Percentiles rank a stretch among this genome's conserved stretches.
These are phyloP conservation scores for Puccinia hordei DNA, from an alignment of 1,284 basidiomycete species.

Conservation along the genomic window DNA sequence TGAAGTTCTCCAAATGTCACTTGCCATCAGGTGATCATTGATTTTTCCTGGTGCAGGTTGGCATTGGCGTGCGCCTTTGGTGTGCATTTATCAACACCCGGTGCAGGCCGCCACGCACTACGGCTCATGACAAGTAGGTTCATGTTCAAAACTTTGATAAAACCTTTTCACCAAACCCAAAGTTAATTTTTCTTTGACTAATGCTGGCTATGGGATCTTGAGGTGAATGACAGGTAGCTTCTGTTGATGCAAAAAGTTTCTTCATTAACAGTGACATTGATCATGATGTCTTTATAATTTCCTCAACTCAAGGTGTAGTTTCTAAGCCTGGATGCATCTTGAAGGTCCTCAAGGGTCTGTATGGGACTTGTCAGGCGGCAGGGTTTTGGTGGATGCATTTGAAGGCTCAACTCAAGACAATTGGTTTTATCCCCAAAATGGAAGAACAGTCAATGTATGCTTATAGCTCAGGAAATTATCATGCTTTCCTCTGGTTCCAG, in stretches of 20 bases:
- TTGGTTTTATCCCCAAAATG: constrained; percentile 13
- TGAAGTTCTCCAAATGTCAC: no score
- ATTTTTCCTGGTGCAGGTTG: no score
- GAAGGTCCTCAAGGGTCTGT: no score
- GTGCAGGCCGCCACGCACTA: no score
- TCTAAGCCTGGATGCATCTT: constrained; percentile 29
- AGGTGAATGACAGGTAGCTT: background rate
- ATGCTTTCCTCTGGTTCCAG: constrained; percentile 15
- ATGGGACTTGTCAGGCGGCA: no score
- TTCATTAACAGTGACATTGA: constrained; percentile 23
- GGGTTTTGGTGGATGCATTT: no score
- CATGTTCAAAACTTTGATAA: background rate
- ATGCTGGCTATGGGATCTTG: background rate
- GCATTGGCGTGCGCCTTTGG: no score
- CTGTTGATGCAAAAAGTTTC: constrained; percentile 5
- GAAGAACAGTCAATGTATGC: constrained; percentile 8
- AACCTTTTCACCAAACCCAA: background rate
- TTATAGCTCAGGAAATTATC: background rate
- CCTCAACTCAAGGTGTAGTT: background rate
- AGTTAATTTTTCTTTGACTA: background rate
- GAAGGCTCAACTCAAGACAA: background rate
- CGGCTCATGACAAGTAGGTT: background rate
- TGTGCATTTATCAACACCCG: no score
- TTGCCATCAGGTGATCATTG: no score
- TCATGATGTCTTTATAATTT: background rate